Evolutionary conservation across 768 basidiomycete species (phyloP).

Genomic region (Scleroderma bovista): DNA sequence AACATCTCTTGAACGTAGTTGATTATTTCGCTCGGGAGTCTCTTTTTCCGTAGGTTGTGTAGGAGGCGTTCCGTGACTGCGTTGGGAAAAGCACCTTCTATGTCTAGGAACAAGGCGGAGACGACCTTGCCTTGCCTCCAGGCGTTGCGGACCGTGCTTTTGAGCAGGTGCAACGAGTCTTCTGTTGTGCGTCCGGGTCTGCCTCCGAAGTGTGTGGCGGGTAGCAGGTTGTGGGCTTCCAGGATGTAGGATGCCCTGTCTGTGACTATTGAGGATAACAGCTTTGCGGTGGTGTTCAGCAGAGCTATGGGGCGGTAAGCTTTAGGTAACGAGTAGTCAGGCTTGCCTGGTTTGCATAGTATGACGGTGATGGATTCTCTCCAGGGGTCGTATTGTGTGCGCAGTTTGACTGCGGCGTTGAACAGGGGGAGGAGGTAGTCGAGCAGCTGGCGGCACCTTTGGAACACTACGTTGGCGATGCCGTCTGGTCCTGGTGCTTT

Average conservation of each 20-base stretch:
- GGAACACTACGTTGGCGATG: constrained; percentile 18
- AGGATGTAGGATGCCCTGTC: constrained; percentile 17
- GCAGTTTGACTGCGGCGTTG: constrained; percentile 5
- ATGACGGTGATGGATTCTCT: constrained; percentile 24
- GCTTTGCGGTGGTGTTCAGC: constrained; percentile 26
- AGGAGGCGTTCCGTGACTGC: no score
- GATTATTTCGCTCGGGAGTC: no score
- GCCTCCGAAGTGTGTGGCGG: constrained; percentile 5
- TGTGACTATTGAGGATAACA: constrained; percentile 19
- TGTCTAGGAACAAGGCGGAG: not conserved
- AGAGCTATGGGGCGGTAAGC: constrained; percentile 36
- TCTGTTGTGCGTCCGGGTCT: not conserved
- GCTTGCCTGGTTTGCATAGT: constrained; percentile 31
- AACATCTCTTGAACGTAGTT: no score
- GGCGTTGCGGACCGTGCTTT: not conserved
- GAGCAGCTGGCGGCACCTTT: constrained; percentile 6
- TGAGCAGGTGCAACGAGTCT: not conserved
- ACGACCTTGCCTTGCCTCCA: not conserved
- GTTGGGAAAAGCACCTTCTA: not conserved
- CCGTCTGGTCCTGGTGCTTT: constrained; percentile 22
- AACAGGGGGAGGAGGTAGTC: constrained; percentile 9
- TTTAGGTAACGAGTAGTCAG: constrained; percentile 28
- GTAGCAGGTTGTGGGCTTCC: constrained; percentile 31
- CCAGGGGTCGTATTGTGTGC: constrained; percentile 12
- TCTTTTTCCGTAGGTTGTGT: no score